phyloP scores from a whole-genome alignment of 2,329 filamentous ascomycete species.

The Ilyonectria robusta region DNA sequence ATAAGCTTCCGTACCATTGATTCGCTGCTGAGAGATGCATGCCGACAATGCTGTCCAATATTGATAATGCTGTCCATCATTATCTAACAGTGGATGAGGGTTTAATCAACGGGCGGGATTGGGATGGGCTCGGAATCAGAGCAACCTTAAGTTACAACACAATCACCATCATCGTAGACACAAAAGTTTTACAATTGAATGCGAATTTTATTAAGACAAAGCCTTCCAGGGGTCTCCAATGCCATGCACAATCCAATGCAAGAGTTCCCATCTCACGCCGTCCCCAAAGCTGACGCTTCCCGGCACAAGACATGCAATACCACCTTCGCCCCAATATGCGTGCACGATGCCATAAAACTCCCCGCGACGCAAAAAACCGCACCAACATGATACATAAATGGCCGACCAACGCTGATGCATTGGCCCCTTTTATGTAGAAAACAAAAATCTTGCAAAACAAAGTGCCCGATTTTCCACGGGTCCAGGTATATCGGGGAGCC shows the following conservation, averaged over 20 bases:
- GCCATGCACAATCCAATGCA: constrained; percentile 18
- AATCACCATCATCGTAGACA: neutral
- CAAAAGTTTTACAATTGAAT: neutral
- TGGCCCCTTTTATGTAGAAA: constrained; percentile 15
- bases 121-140: neutral
- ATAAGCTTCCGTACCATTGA: neutral
- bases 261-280: constrained; percentile 11
- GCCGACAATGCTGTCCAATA: neutral
- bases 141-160: neutral
- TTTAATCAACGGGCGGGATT: neutral
- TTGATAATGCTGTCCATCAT: neutral
- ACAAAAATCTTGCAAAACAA: constrained; percentile 9
- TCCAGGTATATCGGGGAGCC: constrained; percentile 26
- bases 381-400: constrained; percentile 13
- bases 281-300: constrained; percentile 23
- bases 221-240: constrained; percentile 9
- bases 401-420: constrained; percentile 27
- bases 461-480: constrained; percentile 14
- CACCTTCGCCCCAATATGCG: constrained; percentile 14
- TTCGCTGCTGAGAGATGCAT: neutral
- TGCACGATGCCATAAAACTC: constrained; percentile 26
- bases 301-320: constrained; percentile 9
- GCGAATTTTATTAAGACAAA: constrained; percentile 20
- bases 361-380: constrained; percentile 12
- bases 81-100: neutral